Conservation (phyloP, 1,139 yeast species). For the Suhomyces ambrosiae region DNA sequence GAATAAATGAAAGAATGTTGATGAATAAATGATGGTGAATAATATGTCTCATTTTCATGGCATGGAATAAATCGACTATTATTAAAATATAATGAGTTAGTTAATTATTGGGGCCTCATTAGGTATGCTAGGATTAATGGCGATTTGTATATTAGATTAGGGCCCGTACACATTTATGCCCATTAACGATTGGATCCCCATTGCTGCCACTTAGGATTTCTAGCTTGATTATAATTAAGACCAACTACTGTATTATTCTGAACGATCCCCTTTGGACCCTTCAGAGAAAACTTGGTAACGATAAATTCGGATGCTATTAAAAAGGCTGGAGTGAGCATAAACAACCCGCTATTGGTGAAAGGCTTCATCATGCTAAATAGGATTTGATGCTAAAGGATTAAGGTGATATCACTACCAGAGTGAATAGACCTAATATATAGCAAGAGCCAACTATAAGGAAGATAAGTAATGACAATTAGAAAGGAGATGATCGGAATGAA, state of each 20-base stretch:
- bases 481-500: constrained; percentile 5
- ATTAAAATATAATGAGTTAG: no score
- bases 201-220: constrained; percentile 4
- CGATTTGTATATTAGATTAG: no score
- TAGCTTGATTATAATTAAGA: constrained; percentile 5
- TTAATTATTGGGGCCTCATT: no score
- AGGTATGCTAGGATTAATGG: no score
- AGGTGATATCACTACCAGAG: constrained; percentile 7
- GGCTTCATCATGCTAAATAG: constrained; percentile 15
- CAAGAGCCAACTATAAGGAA: background rate
- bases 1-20: no score
- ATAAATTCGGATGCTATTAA: constrained; percentile 22
- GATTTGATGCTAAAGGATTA: background rate
- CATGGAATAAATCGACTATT: no score
- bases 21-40: no score
- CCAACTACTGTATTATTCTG: constrained; percentile 6
- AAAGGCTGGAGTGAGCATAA: constrained; percentile 23
- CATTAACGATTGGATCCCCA: constrained; percentile 1
- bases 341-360: constrained; percentile 19
- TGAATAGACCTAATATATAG: background rate
- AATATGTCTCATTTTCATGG: no score
- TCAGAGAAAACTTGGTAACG: constrained; percentile 19
- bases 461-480: background rate
- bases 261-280: constrained; percentile 19
- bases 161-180: background rate